A percentile compares a stretch with the other conserved stretches of the same genome.
Conservation (phyloP, 139 green algal genomes). For the Chlamydomonas sp. region DNA sequence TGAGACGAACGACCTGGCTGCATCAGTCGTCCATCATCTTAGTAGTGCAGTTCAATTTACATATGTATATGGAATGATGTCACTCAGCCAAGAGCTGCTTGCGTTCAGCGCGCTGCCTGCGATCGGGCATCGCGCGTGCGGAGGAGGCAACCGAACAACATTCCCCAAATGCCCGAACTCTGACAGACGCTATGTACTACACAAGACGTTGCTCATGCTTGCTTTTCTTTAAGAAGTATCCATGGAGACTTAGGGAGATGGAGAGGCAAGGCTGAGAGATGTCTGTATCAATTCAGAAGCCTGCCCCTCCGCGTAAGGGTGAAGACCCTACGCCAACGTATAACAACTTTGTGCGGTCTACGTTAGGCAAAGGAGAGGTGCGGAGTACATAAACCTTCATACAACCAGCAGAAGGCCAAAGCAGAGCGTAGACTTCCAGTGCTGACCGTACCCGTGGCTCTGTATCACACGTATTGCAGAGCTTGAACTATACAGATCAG, state of each 20-base stretch:
- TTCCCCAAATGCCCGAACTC: no score
- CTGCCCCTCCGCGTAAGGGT: neutral
- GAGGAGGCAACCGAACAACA: no score
- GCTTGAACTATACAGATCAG: conserved; percentile 10
- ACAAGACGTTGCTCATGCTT: no score
- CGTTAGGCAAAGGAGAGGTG: conserved; percentile 44
- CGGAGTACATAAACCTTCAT: neutral
- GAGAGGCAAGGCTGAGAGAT: neutral
- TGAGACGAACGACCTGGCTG: no score
- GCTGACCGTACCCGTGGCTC: neutral
- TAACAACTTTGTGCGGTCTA: conserved; percentile 38
- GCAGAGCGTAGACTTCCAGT: neutral
- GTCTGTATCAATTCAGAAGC: neutral
- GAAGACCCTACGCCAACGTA: conserved; percentile 33
- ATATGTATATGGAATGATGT: no score
- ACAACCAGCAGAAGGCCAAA: no score
- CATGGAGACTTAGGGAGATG: neutral
- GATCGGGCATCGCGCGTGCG: no score
- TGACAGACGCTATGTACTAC: no score
- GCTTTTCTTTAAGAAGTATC: neutral
- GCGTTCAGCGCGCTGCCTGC: no score
- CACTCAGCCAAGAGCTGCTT: no score
- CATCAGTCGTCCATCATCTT: no score
- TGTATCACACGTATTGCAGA: neutral
- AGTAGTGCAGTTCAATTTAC: no score